Evolutionary conservation across 225 moss, liverwort and hornwort species (phyloP).

Genomic region (Sphagnum contortum): DNA sequence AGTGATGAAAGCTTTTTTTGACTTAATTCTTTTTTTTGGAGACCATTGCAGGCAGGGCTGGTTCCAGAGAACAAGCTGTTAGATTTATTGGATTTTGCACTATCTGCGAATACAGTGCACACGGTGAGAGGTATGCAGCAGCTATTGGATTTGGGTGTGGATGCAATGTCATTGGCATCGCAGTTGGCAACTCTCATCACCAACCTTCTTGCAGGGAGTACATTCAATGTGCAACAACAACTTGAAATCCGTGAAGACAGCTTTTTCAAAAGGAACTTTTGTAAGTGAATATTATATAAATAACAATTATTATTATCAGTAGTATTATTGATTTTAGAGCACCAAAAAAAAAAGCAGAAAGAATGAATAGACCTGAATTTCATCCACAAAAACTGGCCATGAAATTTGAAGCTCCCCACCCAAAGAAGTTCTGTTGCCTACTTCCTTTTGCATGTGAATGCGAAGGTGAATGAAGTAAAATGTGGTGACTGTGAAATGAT

Average conservation of each 20-base stretch:
- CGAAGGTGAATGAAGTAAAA: too few species aligned
- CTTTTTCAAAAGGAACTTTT: constrained; percentile 54
- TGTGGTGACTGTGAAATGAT: too few species aligned
- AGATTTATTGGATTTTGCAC: constrained; percentile 67
- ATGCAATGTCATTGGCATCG: constrained; percentile 63
- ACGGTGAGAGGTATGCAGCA: constrained; percentile 71
- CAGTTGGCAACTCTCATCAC: constrained; percentile 76
- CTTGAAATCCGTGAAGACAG: constrained; percentile 29
- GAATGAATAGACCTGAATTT: too few species aligned
- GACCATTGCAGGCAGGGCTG: constrained; percentile 42
- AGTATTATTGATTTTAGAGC: too few species aligned
- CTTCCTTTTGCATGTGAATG: too few species aligned
- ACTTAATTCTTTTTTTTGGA: background rate
- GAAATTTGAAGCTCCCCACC: too few species aligned
- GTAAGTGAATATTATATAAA: constrained; percentile 23
- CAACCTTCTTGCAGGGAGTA: constrained; percentile 64
- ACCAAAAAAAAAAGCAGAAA: too few species aligned
- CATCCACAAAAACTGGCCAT: too few species aligned
- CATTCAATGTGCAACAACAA: constrained; percentile 26
- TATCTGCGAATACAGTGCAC: constrained; percentile 69
- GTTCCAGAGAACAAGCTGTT: constrained; percentile 48
- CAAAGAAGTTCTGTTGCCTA: too few species aligned
- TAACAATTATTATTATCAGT: too few species aligned
- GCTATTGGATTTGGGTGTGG: constrained; percentile 61
- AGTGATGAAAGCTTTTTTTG: too few species aligned